Evolutionary conservation across 495 filamentous ascomycete species (phyloP).

Genomic region (Daldinia decipiens): DNA sequence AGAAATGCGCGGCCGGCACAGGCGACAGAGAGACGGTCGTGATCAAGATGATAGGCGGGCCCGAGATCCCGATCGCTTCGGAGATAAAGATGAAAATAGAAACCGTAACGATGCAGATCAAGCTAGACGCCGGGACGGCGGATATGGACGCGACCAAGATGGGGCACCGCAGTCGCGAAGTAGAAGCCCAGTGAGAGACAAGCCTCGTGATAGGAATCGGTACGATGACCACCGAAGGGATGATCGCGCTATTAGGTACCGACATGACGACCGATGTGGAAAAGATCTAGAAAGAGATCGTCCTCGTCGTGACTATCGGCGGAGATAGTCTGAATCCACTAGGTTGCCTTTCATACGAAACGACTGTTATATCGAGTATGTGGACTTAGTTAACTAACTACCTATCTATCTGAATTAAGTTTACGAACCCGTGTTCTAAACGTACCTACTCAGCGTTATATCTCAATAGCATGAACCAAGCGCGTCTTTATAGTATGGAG

Average conservation of each 20-base stretch:
- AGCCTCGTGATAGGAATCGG: conserved; percentile 24
- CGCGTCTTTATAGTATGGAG: neutral
- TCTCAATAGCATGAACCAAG: neutral
- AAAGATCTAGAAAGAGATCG: conserved; percentile 45
- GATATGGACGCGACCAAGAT: conserved; percentile 18
- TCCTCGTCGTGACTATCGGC: conserved; percentile 28
- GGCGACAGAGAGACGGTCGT: conserved; percentile 43
- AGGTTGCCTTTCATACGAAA: neutral
- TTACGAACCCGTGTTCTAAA: neutral
- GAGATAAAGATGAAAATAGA: conserved; percentile 15
- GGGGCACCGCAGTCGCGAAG: conserved; percentile 47
- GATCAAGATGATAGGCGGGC: conserved; percentile 27
- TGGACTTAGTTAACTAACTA: neutral
- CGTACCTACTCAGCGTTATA: neutral
- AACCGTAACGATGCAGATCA: conserved; percentile 32
- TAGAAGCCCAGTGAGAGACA: conserved; percentile 53
- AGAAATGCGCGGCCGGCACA: conserved; percentile 63
- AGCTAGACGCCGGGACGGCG: conserved; percentile 20
- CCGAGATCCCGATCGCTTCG: conserved; percentile 28
- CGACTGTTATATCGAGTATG: neutral
- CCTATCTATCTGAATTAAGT: neutral
- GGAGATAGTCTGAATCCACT: conserved; percentile 30
- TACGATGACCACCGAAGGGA: conserved; percentile 26
- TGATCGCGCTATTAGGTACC: conserved; percentile 24
- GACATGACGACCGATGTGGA: conserved; percentile 33